Conservation (phyloP, 1,139 yeast genomes). For the Debaryomyces psychrophilus region DNA sequence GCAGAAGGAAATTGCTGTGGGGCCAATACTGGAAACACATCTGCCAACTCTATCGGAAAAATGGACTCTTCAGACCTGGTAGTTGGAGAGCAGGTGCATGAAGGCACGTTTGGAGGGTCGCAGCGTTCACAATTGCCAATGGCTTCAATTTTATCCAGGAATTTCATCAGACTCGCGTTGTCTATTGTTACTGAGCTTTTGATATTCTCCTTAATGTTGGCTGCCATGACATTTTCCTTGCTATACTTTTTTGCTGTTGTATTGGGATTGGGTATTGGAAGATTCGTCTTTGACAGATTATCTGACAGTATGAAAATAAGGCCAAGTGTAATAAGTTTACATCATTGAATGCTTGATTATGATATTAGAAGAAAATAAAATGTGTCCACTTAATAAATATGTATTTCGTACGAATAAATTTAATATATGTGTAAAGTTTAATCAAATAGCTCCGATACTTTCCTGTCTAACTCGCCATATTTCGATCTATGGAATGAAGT, state of each 20-base stretch:
- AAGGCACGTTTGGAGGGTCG: constrained; percentile 15
- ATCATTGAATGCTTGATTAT: constrained; percentile 13
- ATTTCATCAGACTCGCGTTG: constrained; percentile 54
- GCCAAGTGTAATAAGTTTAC: constrained; percentile 18
- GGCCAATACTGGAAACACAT: constrained; percentile 19
- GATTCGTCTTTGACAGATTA: constrained; percentile 65
- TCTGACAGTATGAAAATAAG: constrained; percentile 24
- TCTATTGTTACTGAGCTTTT: constrained; percentile 66
- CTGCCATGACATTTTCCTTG: constrained; percentile 69
- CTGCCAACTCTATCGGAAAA: not conserved
- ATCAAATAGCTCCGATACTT: constrained; percentile 23
- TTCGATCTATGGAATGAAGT: constrained; percentile 44
- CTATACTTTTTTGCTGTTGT: constrained; percentile 74
- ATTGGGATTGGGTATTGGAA: constrained; percentile 68
- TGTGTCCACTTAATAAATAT: not conserved
- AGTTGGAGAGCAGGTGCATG: not conserved
- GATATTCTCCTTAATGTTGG: constrained; percentile 75
- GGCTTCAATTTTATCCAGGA: constrained; percentile 45
- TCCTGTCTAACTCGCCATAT: constrained; percentile 39
- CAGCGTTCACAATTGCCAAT: constrained; percentile 9
- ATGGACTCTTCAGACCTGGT: not conserved
- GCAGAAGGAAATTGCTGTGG: constrained; percentile 15
- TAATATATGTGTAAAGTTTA: constrained; percentile 3
- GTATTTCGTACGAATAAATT: not conserved
- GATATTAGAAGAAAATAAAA: not conserved